Evolutionary conservation across 2,329 filamentous ascomycete genomes (phyloP), one percentile per base, ranked within the genome.

Genomic region (Cladosporium sp.): DNA sequence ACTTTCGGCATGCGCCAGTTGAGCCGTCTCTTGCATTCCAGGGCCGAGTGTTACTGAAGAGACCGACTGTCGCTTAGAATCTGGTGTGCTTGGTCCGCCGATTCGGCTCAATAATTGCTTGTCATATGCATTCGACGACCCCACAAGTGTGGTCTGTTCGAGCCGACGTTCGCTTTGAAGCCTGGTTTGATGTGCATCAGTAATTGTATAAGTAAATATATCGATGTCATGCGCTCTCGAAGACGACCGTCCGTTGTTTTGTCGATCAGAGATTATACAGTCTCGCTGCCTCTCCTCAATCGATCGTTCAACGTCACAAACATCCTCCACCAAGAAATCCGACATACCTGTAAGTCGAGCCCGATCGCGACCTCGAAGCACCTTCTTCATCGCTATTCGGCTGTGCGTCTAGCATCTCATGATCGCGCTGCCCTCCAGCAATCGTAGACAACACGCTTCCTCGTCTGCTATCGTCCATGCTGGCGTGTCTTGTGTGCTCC

Each of bases 31-130:
- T 34, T 73, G 70, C 32, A 71, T 66, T 72, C 68, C 71, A 41
- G 68, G 55, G 18, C 68, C 68, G 52, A 71, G 72, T 4, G 74
- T 76, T 2, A 76, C 51, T 8, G 76, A 77, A 10, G 74, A 76
- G 4, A 77, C 55, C 7, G 76, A 77, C 36, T 71, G 70, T 59
- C 84, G 79, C 21, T 84, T 83, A 18, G 63, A 65, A 36, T 62
- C 57, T 30, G 84, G 83, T 8, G 86, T 86, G 65, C 84, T 84
- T 6, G 85, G 83, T 57, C 86, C 86, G 36, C 86, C 86, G 66
- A 88, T 88, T 70, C 87, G 87, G 59, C 85, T 87, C 30, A 89
- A 76, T 14, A 88, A 77, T 68, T 87, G 84, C 74, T 88, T 85
- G 72, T 89, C 87, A 75, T 88, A 89, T 36, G 83, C 85, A 72